These are phyloP conservation scores for Irpex sp. DNA, from an alignment of 1,284 basidiomycete species.

Conservation along the genomic window DNA sequence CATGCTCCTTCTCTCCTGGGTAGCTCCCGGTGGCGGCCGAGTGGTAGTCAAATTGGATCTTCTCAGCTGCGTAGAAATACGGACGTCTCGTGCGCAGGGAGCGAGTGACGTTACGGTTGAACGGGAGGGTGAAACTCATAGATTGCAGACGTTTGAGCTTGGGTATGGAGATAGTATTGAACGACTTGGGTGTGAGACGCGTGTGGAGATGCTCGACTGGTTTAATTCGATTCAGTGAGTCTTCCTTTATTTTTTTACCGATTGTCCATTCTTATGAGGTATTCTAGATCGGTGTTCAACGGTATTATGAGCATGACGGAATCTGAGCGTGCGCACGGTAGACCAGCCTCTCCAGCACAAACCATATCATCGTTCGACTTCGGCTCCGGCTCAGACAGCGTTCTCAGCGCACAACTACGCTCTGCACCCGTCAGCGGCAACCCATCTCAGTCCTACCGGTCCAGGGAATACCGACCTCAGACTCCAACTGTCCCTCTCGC, in stretches of 20 bases:
- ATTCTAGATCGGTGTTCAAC: constrained; percentile 9
- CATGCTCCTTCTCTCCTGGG: constrained; percentile 9
- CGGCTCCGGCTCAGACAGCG: not conserved
- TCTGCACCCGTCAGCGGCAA: not conserved
- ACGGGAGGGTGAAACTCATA: not conserved
- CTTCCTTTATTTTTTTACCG: too few relatives aligned
- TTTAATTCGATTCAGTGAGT: constrained; percentile 13
- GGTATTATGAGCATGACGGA: constrained; percentile 4
- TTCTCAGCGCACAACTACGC: not conserved
- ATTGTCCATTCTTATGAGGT: not conserved
- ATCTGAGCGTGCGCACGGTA: not conserved
- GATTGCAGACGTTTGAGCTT: constrained; percentile 8
- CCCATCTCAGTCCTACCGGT: not conserved
- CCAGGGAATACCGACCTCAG: not conserved
- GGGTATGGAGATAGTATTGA: constrained; percentile 10
- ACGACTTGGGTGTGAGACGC: constrained; percentile 7
- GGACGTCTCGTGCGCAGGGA: constrained; percentile 4
- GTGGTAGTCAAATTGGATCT: constrained; percentile 9
- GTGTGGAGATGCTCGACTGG: constrained; percentile 12
- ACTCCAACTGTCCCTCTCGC: not conserved
- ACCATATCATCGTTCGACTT: not conserved
- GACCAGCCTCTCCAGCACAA: not conserved
- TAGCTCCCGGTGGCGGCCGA: constrained; percentile 2
- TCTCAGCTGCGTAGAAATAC: constrained; percentile 9
- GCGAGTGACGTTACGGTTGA: constrained; percentile 5